Evolutionary conservation across 768 basidiomycete species (phyloP), one percentile per base, ranked within the genome.

Genomic region (Tylopilus sp.): DNA sequence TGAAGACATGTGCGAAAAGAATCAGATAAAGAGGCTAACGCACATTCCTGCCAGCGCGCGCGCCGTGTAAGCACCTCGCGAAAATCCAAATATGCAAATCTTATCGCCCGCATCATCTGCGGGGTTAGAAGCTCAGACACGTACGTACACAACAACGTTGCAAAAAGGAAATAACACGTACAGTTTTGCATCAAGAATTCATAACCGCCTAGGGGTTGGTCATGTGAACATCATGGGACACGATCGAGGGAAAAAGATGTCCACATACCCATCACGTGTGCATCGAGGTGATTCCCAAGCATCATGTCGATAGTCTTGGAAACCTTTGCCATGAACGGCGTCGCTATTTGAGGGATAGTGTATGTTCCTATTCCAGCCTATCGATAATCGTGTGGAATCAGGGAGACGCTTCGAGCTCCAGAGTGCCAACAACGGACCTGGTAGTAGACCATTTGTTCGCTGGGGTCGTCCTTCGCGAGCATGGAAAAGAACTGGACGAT

Each of bases 11-110:
- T n/a, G n/a, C 15, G 31, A 31, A 11, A 36, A 39, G 17, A 26
- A 39, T 23, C 1, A 7, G 12, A 41, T 6, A 4, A 15, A 4
- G 9, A 15, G 7, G 23, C n/a, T 35, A 56, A 51, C 77, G 64
- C 50, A 79, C 86, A 89, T 89, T 49, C 87, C 88, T 13, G 82
- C 86, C 15, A 87, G 71, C 3, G 85, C 85, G 42, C 88, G 78
- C 20, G 79, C 79, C 20, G 85, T 84, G 56, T 80, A 89, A 38
- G 86, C 86, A n/a, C 88, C 88, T 49, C 89, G 73, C 3, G 88
- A 89, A 65, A 90, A 90, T 1, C 88, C 90, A 60, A 91, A 91
- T 4, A 92, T 73, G 62, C 79, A 89, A 6, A 92, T 86, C 56
- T 81, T 84, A 66, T 91, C 88, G 0, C 82, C 85, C 18, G 76